phyloP scores from a whole-genome alignment of 805 yeast genomes.

The Schwanniomyces vanrijiae region DNA sequence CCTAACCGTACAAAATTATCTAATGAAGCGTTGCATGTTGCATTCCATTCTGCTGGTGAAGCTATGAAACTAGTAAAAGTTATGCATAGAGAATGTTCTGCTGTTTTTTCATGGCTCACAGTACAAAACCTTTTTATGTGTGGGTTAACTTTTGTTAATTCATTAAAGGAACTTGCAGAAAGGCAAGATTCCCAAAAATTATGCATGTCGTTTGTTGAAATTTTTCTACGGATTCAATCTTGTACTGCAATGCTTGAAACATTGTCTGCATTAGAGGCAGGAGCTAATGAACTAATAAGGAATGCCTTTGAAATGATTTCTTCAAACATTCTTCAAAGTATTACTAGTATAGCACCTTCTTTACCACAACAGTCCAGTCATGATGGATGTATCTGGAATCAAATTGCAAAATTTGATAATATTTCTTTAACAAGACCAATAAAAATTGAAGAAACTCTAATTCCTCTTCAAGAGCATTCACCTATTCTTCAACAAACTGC shows the following conservation, averaged over 20 bases:
- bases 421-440: conserved; percentile 5
- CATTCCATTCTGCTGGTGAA: conserved; percentile 14
- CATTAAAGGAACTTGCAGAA: conserved; percentile 10
- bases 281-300: conserved; percentile 11
- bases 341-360: conserved; percentile 7
- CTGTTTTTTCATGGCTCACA: conserved; percentile 12
- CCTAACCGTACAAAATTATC: conserved; percentile 11
- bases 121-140: conserved; percentile 14
- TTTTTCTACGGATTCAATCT: conserved; percentile 10
- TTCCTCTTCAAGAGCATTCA: conserved; percentile 5
- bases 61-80: conserved; percentile 10
- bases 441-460: conserved; percentile 5
- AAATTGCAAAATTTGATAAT: conserved; percentile 9
- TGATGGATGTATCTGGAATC: conserved; percentile 10
- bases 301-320: conserved; percentile 14
- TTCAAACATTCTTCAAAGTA: conserved; percentile 9
- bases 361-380: conserved; percentile 4
- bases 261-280: conserved; percentile 10
- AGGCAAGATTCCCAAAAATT: conserved; percentile 1
- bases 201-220: conserved; percentile 10
- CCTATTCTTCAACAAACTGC: conserved; percentile 1
- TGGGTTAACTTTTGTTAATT: conserved; percentile 12
- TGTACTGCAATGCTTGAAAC: conserved; percentile 13
- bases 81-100: conserved; percentile 13
- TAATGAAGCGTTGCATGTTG: conserved; percentile 10